A percentile compares a stretch with the other conserved stretches of the same genome.
phyloP scores from a whole-genome alignment of 345 rosid genomes.

The Lumnitzera littorea region DNA sequence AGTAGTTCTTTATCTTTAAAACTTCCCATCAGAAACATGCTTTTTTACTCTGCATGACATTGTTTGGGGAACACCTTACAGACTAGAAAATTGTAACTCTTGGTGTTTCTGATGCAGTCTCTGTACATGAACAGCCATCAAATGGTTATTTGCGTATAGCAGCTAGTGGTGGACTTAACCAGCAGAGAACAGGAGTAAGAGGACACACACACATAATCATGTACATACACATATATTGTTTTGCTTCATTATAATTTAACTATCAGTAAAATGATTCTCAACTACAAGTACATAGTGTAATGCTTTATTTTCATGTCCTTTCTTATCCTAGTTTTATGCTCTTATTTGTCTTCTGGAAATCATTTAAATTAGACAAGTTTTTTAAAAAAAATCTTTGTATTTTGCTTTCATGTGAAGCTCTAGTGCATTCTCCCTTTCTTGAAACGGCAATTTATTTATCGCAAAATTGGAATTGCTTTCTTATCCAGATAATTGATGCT shows the following conservation, averaged over 20 bases:
- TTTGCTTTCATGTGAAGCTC: too few relatives aligned
- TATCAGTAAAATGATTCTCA: too few relatives aligned
- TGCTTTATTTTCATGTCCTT: neutral
- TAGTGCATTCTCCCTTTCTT: too few relatives aligned
- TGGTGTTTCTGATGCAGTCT: conserved; percentile 45
- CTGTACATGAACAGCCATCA: conserved; percentile 44
- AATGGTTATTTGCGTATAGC: conserved; percentile 96
- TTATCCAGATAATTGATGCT: conserved; percentile 86
- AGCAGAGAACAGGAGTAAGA: conserved; percentile 99
- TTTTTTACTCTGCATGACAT: neutral
- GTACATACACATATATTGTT: neutral
- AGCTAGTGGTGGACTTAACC: conserved; percentile 97
- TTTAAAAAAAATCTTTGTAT: too few relatives aligned
- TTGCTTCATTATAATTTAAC: neutral
- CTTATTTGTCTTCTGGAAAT: too few relatives aligned
- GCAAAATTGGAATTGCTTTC: neutral
- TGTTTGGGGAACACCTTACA: neutral
- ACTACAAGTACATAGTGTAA: too few relatives aligned
- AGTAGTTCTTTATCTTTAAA: too few relatives aligned
- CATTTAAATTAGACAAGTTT: too few relatives aligned
- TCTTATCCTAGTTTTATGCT: too few relatives aligned
- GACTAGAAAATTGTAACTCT: neutral
- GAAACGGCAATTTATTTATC: too few relatives aligned
- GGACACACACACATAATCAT: conserved; percentile 1
- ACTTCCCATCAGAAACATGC: too few relatives aligned